Conservation (phyloP, 441 rosid genomes). For the Corymbia calophylla region DNA sequence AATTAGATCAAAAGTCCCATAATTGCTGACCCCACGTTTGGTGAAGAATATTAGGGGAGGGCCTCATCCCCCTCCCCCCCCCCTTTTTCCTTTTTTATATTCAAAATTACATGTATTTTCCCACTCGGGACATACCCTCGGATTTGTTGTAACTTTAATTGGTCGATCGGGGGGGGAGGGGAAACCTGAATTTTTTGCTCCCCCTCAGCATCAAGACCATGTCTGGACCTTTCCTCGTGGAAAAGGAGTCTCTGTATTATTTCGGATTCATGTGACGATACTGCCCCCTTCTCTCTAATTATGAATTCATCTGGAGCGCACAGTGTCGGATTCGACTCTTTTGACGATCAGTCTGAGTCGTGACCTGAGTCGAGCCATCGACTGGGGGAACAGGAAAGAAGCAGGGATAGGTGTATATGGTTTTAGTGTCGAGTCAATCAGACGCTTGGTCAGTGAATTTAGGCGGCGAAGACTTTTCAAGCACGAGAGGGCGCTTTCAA, state of each 20-base stretch:
- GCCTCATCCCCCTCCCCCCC: neutral
- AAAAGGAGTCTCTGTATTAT: neutral
- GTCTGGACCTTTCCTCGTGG: neutral
- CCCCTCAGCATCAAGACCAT: neutral
- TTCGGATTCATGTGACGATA: neutral
- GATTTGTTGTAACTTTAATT: neutral
- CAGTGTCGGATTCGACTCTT: neutral
- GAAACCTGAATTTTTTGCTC: neutral
- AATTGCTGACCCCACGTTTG: neutral
- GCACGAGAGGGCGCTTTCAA: neutral
- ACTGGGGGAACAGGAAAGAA: neutral
- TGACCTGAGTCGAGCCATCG: neutral
- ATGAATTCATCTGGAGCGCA: neutral
- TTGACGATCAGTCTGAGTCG: neutral
- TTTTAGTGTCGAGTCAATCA: neutral
- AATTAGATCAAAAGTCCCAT: neutral
- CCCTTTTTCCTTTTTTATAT: neutral
- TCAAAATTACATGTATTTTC: neutral
- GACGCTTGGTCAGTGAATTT: neutral
- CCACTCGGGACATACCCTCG: neutral
- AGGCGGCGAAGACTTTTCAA: neutral
- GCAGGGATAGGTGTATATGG: neutral
- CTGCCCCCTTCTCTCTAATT: neutral
- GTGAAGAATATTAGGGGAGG: neutral
- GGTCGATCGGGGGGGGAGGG: neutral